Evolutionary conservation across 257 asterid species (phyloP).

Genomic region (Nicotiana obtusifolia): DNA sequence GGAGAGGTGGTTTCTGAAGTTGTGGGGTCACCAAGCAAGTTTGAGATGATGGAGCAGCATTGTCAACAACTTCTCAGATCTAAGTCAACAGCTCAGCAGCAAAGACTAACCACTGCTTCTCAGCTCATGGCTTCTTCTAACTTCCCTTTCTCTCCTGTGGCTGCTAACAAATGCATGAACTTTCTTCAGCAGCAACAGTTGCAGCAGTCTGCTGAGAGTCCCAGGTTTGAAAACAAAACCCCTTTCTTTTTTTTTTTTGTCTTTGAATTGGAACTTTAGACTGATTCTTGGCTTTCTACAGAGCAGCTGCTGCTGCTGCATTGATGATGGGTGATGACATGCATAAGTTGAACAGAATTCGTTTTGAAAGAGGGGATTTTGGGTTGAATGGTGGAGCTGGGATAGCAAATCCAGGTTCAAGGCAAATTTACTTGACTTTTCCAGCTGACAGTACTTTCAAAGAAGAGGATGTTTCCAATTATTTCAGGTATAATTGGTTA

Average conservation of each 20-base stretch:
- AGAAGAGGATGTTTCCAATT: constrained; percentile 66
- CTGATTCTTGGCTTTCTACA: constrained; percentile 6
- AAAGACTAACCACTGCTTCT: constrained; percentile 22
- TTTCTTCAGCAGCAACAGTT: constrained; percentile 45
- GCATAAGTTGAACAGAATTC: constrained; percentile 31
- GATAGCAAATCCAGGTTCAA: constrained; percentile 41
- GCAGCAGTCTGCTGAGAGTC: constrained; percentile 39
- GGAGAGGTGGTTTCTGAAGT: constrained; percentile 26
- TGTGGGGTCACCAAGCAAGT: constrained; percentile 44
- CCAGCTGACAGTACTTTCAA: constrained; percentile 66
- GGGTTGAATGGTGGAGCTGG: constrained; percentile 32
- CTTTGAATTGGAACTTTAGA: neutral
- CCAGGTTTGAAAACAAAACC: constrained; percentile 28
- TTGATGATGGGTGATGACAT: constrained; percentile 44
- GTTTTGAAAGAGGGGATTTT: constrained; percentile 43
- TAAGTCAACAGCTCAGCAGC: constrained; percentile 41
- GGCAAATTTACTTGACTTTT: constrained; percentile 70
- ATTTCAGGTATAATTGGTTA: constrained; percentile 36
- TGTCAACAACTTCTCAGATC: constrained; percentile 46
- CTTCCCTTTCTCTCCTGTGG: constrained; percentile 38
- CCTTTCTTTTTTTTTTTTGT: neutral
- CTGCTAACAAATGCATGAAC: constrained; percentile 43
- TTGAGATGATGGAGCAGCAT: constrained; percentile 63
- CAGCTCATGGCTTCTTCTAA: constrained; percentile 32
- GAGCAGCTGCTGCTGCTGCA: constrained; percentile 23